A percentile compares a stretch with the other conserved stretches of the same genome.
Evolutionary conservation across 2,329 filamentous ascomycete genomes (phyloP).

Genomic region (Periconia digitata): DNA sequence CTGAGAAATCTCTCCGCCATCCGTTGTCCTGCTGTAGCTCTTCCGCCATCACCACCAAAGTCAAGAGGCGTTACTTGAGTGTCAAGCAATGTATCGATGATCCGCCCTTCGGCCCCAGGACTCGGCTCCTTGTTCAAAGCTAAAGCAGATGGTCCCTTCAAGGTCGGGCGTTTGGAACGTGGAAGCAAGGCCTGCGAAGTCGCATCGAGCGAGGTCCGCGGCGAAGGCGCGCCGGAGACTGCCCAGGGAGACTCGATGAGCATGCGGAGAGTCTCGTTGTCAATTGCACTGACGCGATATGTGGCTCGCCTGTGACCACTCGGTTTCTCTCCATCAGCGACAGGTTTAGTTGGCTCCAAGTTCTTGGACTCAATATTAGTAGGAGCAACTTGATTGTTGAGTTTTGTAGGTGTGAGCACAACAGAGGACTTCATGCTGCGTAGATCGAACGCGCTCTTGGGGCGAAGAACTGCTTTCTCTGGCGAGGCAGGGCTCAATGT

Average conservation of each 20-base stretch:
- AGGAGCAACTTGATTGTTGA: not conserved
- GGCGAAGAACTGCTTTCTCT: conserved; percentile 22
- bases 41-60: not conserved
- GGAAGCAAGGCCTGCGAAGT: not conserved
- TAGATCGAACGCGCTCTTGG: conserved; percentile 39
- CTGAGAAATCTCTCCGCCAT: conserved; percentile 34
- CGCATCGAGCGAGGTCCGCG: conserved; percentile 2
- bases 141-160: not conserved
- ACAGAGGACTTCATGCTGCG: conserved; percentile 9
- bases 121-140: conserved; percentile 18
- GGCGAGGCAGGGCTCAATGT: conserved; percentile 20
- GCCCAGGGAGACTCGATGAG: conserved; percentile 12
- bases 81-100: conserved; percentile 9
- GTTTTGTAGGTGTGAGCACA: not conserved
- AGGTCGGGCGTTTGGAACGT: not conserved
- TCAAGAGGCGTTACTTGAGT: not conserved
- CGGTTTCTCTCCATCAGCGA: not conserved
- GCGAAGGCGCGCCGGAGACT: conserved; percentile 4
- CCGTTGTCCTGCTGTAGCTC: conserved; percentile 28
- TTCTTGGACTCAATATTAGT: not conserved
- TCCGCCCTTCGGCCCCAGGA: conserved; percentile 12
- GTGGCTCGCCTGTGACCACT: not conserved
- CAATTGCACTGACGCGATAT: conserved; percentile 3
- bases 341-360: not conserved
- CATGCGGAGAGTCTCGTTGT: conserved; percentile 11